Evolutionary conservation across 208 protist species (phyloP), one percentile per base, ranked within the genome.

Genomic region (Trypanosoma conorhini): DNA sequence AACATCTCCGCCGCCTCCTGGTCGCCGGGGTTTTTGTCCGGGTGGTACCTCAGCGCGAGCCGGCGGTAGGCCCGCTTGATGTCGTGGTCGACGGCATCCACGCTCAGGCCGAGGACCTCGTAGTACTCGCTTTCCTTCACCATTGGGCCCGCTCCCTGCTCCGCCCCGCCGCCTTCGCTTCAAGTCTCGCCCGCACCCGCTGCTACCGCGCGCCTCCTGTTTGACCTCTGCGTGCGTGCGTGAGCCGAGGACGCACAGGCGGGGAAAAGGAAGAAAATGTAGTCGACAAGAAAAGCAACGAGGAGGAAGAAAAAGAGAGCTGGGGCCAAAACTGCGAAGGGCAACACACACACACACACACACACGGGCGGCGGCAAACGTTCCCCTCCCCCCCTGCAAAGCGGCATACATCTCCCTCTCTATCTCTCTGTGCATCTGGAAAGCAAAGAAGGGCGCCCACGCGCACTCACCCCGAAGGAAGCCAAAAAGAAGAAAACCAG

Each of bases 111-210:
- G 44, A 97, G 74, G 31, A 92, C 76, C 58, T 96, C 90, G 76
- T 98, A 98, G 42, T 89, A 89, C 76, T 97, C 91, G 7, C 88
- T 96, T 63, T 96, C 90, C 56, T 86, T 87, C 17, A 91, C 86
- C 92, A 97, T 97, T 97, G 31, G 17, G 28, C 22, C 55, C 28
- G 19, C 44, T 55, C 21, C 42, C 51, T 35, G 26, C 38, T 64
- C 33, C 42, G 8, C 13, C 9, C 42, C 17, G 17, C 9, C 9
- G 5, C 5, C 42, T 19, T 46, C 15, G 1, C 15, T 12, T 46
- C n/a, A n/a, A 46, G 1, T 19, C 8, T 21, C 42, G 13, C 15
- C 17, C 17, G n/a, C 42, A 21, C 15, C 42, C 42, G 3, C 42
- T 46, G 13, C 13, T 13, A 46, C 13, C 42, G 15, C 42, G 8